Evolutionary conservation across 768 basidiomycete species (phyloP), one percentile per base, ranked within the genome.

Genomic region (Boletus coccyginus): DNA sequence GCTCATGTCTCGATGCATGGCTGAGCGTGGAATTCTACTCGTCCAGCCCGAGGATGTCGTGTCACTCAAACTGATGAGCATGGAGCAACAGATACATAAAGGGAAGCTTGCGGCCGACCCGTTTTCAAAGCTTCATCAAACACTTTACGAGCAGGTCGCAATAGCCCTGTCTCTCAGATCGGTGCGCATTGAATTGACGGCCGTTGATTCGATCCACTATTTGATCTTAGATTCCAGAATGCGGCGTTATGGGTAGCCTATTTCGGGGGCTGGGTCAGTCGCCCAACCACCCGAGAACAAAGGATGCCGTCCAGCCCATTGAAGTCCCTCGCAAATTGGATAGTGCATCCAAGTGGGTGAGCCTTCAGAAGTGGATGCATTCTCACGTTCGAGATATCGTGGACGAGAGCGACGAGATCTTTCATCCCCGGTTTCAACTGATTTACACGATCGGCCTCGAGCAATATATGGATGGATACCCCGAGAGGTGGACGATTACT

Each of bases 31-130:
- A 0, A 58, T 82, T 11, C 61, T 81, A 4, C 63, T 82, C 3
- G 61, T 67, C 11, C 81, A 82, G 46, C 81, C 81, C 0, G 80
- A 82, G 45, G 79, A 82, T 40, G 73, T 79, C 3, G 69, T 81
- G 3, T 82, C 81, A 0, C 77, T 77, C 55, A 70, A 74, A 52
- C 64, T 82, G 32, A 75, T 75, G 74, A 67, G 69, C 0, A 57
- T 81, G 9, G 74, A 81, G 36, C 56, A 52, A 39, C 60, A 65
- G 17, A 52, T 72, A 13, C 33, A 21, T 24, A 3, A 12, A 33
- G 4, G 24, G 10, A 29, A 40, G 13, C 9, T 53, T 7, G 49
- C 47, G 24, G 56, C 65, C 3, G 24, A 52, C 27, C 33, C 46
- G 4, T 56, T 73, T 29, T 44, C 70, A 27, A 52, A 61, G 24